Base-by-base conservation (phyloP, 371 early-diverging fungal species). In the Thermomucor indicae-seudaticae region DNA sequence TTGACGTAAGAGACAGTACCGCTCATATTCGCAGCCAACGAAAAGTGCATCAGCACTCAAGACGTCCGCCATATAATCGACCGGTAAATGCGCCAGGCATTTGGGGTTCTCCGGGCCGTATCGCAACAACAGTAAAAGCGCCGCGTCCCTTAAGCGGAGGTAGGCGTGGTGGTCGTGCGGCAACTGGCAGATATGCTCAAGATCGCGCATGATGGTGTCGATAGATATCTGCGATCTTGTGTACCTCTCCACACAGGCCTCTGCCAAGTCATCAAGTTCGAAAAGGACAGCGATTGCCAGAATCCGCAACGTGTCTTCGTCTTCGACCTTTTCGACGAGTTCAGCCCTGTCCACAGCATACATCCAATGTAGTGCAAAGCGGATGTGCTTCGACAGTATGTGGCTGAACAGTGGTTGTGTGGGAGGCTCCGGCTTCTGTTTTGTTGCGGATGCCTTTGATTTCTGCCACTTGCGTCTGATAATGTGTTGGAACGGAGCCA, bases 1-100 rank as follows among this genome's bases (percentile, higher is more conserved):
- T 6, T 61, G 47, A 16, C 67, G 55, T 31, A 75, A 44, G 0
- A 75, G 42, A 16, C 54, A 54, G 29, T 75, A 75, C 2, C 75
- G 57, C 23, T 71, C 70, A 45, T 55, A 75, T 39, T 75, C 75
- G 27, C 53, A 55, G 7, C 43, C 29, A 5, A 75, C 67, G 53
- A 65, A 75, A 16, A 75, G 40, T 2, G 59, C 52, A 40, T 75
- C 75, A 0, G 75, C 72, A 58, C 63, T 62, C 6, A 75, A 49
- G 0, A 75, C 64, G 41, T 75, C 75, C 0, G 72, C 70, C 72
- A 75, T 69, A 40, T 71, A 75, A 40, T 75, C 72, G 3, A 63
- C 67, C 0, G 75, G 75, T 14, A 75, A 47, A 30, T 55, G 51
- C 6, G 70, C 65, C 4, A 75, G 43, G 1, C 51, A 49, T 1